Percentiles rank a stretch among this genome's conserved stretches.
phyloP scores from a whole-genome alignment of 202 grass and related monocot genomes.

The Bolboschoenoplectus hybrid region DNA sequence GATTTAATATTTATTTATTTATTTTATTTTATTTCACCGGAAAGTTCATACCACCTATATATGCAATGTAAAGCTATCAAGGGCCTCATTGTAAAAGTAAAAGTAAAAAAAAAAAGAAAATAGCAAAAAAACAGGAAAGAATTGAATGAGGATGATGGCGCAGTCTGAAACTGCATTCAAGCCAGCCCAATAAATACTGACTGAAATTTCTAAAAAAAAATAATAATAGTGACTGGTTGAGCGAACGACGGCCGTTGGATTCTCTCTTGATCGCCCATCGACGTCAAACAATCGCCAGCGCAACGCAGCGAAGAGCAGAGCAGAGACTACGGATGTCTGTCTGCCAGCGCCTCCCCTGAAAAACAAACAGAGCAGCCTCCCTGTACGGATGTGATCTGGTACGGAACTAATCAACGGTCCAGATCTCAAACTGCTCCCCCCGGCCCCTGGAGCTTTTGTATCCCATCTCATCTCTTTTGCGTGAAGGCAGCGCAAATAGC shows the following conservation, averaged over 20 bases:
- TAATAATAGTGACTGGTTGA: background rate
- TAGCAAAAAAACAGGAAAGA: background rate
- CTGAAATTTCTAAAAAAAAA: too few species aligned
- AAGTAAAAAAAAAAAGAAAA: conserved; percentile 14
- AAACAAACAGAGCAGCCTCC: background rate
- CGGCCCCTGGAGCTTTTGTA: background rate
- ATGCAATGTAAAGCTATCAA: background rate
- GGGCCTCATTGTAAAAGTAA: background rate
- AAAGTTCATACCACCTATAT: too few species aligned
- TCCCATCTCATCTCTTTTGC: background rate
- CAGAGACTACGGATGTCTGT: conserved; percentile 26
- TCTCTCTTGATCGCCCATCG: background rate
- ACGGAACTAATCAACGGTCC: conserved; percentile 32
- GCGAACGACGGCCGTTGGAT: background rate
- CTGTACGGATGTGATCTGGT: conserved; percentile 24
- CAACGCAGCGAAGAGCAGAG: background rate
- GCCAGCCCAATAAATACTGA: conserved; percentile 18
- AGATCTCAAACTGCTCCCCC: background rate
- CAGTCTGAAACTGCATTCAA: conserved; percentile 26
- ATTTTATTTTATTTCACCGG: too few species aligned
- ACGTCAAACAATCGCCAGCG: conserved; percentile 17
- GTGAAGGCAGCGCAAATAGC: background rate
- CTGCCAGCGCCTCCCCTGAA: background rate
- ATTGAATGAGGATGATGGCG: background rate
- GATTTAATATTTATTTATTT: too few species aligned